These are phyloP conservation scores for Vigna unguiculata DNA, from an alignment of 306 rosid species.

Conservation along the genomic window DNA sequence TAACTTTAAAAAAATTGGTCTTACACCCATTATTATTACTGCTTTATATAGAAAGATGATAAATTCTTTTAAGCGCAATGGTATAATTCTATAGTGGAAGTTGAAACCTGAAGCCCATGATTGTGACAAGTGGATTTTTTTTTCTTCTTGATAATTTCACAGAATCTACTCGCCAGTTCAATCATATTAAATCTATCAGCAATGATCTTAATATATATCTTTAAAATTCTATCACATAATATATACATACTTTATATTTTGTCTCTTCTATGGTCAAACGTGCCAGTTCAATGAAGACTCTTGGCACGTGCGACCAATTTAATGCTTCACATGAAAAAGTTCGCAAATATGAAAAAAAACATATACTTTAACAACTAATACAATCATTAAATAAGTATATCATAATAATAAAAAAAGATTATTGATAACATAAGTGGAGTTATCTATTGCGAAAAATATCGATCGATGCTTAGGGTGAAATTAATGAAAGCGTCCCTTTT, in stretches of 20 bases:
- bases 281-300: neutral
- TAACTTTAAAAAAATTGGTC: no score
- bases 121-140: neutral
- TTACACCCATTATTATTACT: no score
- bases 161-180: conserved; percentile 14
- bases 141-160: neutral
- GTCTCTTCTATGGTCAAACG: neutral
- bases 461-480: neutral
- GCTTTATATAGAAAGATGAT: neutral
- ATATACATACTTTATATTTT: neutral
- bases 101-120: conserved; percentile 10
- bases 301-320: neutral
- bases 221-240: neutral
- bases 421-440: no score
- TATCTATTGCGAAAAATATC: neutral
- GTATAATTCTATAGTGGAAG: neutral
- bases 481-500: neutral
- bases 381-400: no score
- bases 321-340: neutral
- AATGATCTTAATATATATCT: neutral
- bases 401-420: no score
- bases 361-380: no score
- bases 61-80: neutral
- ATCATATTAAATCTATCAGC: neutral
- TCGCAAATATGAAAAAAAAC: neutral